Base-by-base conservation (phyloP, 1,284 basidiomycete species). In the Caloboletus inedulis region DNA sequence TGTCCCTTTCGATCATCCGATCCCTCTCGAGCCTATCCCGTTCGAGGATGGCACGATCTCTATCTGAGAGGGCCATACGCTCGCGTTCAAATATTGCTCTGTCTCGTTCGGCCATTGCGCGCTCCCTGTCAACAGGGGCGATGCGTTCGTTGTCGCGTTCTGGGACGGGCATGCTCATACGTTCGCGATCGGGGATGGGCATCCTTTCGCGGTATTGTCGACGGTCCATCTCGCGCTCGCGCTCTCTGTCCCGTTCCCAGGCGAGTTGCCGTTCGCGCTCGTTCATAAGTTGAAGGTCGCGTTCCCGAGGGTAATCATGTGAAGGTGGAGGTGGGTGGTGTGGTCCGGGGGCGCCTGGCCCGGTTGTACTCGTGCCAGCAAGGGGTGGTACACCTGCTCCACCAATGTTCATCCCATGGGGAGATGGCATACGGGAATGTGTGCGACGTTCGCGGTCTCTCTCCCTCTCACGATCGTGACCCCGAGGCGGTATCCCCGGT, bases 361-460 rank as follows among this genome's bases (percentile, higher is more conserved):
- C 64, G 1, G 51, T 47, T 4, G 55, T 52, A 21, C 31, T 53
- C 9, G 51, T 16, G 12, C 35, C 31, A 0, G 53, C 0, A 48
- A 52, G 40, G 18, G 58, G 61, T 10, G 63, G 53, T 43, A 45
- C 46, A 2, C 61, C 48, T 0, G 46, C 12, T 0, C 51, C 50
- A 3, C 54, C 45, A 0, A 62, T 52, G 29, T 42, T 51, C 40
- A 62, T 54, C 21, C 52, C 57, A 27, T 55, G 63, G 21, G 63
- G 63, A 16, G 66, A 69, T 6, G 63, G 55, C 12, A 69, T 46
- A 18, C 66, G 56, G 3, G 65, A 57, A 37, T 60, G 59, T 25
- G 56, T 44, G 21, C 64, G 66, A 19, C 68, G 65, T 46, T 66
- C 64, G 33, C 64, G 64, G 14, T 69, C 64, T 51, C 64, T 56